A percentile compares a stretch with the other conserved stretches of the same genome.
Evolutionary conservation across 2,329 filamentous ascomycete genomes (phyloP).

Genomic region (Sclerotinia subarctica): DNA sequence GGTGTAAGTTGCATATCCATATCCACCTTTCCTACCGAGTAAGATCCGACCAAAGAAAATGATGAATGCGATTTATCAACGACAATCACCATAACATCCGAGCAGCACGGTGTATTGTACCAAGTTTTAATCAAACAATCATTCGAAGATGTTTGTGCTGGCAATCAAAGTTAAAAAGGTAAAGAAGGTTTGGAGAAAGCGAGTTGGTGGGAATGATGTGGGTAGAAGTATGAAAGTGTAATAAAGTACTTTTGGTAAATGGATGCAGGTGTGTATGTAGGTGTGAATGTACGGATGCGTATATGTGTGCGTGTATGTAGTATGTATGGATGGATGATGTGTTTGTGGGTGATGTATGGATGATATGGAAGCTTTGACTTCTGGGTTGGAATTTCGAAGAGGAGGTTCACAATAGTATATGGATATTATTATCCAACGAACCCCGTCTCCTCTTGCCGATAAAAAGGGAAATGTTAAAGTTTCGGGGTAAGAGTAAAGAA

Average conservation of each 20-base stretch:
- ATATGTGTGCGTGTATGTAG: not conserved
- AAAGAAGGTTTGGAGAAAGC: not conserved
- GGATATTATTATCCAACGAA: not conserved
- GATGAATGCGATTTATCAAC: slow-evolving; percentile 1
- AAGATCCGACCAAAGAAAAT: slow-evolving; percentile 10
- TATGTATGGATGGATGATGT: not conserved
- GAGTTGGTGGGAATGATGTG: not conserved
- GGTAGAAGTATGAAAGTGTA: slow-evolving; percentile 2
- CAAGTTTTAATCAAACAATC: not conserved
- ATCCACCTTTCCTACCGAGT: slow-evolving; percentile 10
- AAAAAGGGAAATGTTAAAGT: not conserved
- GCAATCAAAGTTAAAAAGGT: no score
- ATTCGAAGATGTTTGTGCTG: not conserved
- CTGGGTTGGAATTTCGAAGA: not conserved
- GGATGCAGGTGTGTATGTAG: not conserved
- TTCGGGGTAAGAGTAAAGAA: slow-evolving; percentile 9
- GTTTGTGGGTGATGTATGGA: not conserved
- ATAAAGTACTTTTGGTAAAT: not conserved
- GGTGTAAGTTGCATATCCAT: slow-evolving; percentile 19
- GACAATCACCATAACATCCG: not conserved
- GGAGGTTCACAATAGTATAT: slow-evolving; percentile 16
- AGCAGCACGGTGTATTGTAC: not conserved
- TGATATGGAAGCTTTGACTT: slow-evolving; percentile 3
- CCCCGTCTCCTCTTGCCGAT: not conserved
- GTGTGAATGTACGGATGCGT: not conserved